Conservation (phyloP, 2,329 filamentous ascomycete species). For the Aspergillus niger region DNA sequence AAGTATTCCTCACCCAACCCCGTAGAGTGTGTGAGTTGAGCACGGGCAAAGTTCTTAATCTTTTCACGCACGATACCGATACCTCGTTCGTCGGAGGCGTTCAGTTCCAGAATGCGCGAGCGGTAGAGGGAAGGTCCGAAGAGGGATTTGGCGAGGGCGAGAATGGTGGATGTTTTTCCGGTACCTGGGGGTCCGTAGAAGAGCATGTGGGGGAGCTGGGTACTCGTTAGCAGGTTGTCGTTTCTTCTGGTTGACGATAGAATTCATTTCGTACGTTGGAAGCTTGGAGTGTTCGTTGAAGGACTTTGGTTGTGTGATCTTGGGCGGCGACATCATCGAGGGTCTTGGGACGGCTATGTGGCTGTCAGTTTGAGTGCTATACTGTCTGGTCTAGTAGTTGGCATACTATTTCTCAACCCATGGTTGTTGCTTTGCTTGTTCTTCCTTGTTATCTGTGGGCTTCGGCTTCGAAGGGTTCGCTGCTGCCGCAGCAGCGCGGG, state of each 20-base stretch:
- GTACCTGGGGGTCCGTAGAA: slow-evolving; percentile 98
- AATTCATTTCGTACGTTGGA: slow-evolving; percentile 66
- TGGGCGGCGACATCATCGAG: slow-evolving; percentile 94
- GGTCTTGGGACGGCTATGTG: slow-evolving; percentile 79
- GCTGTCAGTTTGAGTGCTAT: not conserved
- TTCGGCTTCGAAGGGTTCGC: slow-evolving; percentile 71
- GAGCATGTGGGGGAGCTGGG: slow-evolving; percentile 91
- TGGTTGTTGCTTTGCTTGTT: slow-evolving; percentile 71
- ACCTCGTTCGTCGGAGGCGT: slow-evolving; percentile 97
- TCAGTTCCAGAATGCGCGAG: slow-evolving; percentile 94
- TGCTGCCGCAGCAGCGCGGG: slow-evolving; percentile 70
- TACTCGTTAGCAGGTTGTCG: slow-evolving; percentile 1
- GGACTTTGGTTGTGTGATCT: slow-evolving; percentile 92
- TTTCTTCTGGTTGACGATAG: not conserved
- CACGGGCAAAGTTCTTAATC: slow-evolving; percentile 96
- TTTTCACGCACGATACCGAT: slow-evolving; percentile 97
- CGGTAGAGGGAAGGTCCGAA: slow-evolving; percentile 94
- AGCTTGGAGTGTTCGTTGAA: slow-evolving; percentile 89
- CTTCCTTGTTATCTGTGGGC: slow-evolving; percentile 61
- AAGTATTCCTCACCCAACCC: slow-evolving; percentile 63
- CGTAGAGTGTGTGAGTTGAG: slow-evolving; percentile 84
- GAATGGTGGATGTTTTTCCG: slow-evolving; percentile 95
- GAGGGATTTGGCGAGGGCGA: slow-evolving; percentile 94
- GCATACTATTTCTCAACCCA: slow-evolving; percentile 98
- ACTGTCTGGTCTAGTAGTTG: not conserved